phyloP scores from a whole-genome alignment of 1,284 basidiomycete genomes.

The Marasmius sp. region DNA sequence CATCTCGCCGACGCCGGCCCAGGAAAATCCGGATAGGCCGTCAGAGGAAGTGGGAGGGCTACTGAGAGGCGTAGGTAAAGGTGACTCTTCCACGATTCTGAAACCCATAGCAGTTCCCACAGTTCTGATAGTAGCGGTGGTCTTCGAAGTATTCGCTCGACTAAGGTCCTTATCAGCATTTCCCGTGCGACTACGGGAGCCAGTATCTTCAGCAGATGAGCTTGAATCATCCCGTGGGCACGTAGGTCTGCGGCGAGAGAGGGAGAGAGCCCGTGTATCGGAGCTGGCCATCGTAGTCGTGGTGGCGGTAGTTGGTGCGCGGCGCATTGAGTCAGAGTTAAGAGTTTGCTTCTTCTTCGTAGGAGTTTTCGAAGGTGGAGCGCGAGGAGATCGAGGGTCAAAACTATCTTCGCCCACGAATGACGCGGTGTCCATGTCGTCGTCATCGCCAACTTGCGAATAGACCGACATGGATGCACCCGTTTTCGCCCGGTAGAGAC shows the following conservation, averaged over 20 bases:
- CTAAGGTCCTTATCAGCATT: neutral
- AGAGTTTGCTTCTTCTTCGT: neutral
- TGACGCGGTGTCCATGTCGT: neutral
- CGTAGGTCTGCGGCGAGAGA: neutral
- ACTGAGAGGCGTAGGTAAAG: slow-evolving; percentile 10
- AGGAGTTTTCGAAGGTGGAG: neutral
- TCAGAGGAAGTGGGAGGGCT: neutral
- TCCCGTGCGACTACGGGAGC: neutral
- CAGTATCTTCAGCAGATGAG: neutral
- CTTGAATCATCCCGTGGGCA: neutral
- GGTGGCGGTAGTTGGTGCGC: neutral
- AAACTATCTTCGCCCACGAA: neutral
- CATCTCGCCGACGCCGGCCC: neutral
- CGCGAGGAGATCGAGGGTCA: neutral
- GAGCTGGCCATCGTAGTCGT: neutral
- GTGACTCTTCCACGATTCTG: slow-evolving; percentile 14
- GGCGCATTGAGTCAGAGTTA: neutral
- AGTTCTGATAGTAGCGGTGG: slow-evolving; percentile 4
- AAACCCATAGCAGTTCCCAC: slow-evolving; percentile 9
- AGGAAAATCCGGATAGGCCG: neutral
- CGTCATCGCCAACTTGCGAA: slow-evolving; percentile 11
- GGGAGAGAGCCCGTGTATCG: neutral
- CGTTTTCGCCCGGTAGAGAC: slow-evolving; percentile 3
- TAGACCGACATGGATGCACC: slow-evolving; percentile 14
- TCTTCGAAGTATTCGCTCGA: neutral